Conservation (phyloP, 108 stramenopile species). For the Phaeodactylum tricornutum region DNA sequence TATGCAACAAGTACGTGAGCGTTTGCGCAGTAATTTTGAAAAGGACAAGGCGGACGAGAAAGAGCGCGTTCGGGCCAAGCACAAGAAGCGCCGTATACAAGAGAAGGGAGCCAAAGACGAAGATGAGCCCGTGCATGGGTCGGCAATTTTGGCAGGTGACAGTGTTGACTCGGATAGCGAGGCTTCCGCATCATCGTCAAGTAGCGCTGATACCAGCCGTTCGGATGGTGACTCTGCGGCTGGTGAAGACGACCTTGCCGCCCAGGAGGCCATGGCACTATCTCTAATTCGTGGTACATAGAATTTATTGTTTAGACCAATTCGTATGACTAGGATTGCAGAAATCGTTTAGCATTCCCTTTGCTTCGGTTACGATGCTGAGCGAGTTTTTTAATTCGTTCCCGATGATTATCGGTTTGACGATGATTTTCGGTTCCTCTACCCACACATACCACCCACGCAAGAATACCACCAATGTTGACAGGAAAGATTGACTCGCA, state of each 20-base stretch:
- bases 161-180: conserved; percentile 17
- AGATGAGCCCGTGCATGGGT: conserved; percentile 4
- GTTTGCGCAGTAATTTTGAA: conserved; percentile 46
- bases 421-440: background rate
- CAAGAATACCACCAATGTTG: conserved; percentile 46
- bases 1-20: conserved; percentile 51
- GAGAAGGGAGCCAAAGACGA: conserved; percentile 40
- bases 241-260: conserved; percentile 33
- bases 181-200: too few species aligned
- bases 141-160: conserved; percentile 6
- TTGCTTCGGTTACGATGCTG: too few species aligned
- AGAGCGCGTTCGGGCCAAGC: conserved; percentile 71
- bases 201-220: too few species aligned
- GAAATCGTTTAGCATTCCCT: too few species aligned
- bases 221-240: conserved; percentile 15
- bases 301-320: too few species aligned
- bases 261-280: conserved; percentile 68
- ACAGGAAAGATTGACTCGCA: conserved; percentile 41
- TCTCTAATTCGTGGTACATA: conserved; percentile 58
- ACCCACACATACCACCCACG: conserved; percentile 30
- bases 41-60: conserved; percentile 67
- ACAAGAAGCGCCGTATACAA: conserved; percentile 54
- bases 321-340: too few species aligned
- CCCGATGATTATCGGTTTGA: too few species aligned
- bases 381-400: too few species aligned